Evolutionary conservation across 2,329 filamentous ascomycete species (phyloP).

Genomic region (Ophiostoma sp.): DNA sequence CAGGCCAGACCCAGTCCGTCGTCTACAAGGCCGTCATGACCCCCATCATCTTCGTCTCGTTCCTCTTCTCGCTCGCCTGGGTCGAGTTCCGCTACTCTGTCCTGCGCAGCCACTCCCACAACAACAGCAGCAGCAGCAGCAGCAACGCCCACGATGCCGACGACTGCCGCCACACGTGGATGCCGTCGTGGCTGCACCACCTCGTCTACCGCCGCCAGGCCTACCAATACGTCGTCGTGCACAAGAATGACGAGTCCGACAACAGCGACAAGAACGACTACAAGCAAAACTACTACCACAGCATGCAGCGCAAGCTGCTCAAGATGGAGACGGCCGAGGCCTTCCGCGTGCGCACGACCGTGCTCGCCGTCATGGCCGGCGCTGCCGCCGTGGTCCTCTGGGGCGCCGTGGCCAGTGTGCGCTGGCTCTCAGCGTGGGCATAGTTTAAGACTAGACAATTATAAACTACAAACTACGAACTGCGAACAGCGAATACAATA

Average conservation of each 20-base stretch:
- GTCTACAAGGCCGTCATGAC: constrained; percentile 48
- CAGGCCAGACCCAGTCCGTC: neutral
- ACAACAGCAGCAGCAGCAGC: constrained; percentile 18
- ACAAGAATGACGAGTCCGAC: constrained; percentile 16
- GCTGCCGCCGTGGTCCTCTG: constrained; percentile 32
- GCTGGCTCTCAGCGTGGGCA: constrained; percentile 22
- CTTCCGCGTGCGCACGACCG: constrained; percentile 51
- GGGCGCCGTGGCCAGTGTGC: constrained; percentile 29
- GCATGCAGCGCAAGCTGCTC: constrained; percentile 55
- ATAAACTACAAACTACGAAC: too few species aligned
- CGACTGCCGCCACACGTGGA: constrained; percentile 21
- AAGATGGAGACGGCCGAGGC: constrained; percentile 59
- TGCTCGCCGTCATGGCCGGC: constrained; percentile 47
- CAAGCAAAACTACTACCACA: constrained; percentile 44
- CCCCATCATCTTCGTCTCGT: constrained; percentile 58
- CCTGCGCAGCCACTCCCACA: constrained; percentile 41
- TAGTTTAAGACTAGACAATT: too few species aligned
- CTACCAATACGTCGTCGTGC: constrained; percentile 30
- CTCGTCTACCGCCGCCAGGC: constrained; percentile 38
- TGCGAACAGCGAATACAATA: too few species aligned
- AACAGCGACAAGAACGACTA: constrained; percentile 22
- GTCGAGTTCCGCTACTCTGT: constrained; percentile 54
- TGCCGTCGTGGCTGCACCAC: constrained; percentile 40
- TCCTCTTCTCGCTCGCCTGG: constrained; percentile 59
- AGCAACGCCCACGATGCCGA: constrained; percentile 15